phyloP scores from a whole-genome alignment of 345 rosid genomes.

The Brassica juncea region DNA sequence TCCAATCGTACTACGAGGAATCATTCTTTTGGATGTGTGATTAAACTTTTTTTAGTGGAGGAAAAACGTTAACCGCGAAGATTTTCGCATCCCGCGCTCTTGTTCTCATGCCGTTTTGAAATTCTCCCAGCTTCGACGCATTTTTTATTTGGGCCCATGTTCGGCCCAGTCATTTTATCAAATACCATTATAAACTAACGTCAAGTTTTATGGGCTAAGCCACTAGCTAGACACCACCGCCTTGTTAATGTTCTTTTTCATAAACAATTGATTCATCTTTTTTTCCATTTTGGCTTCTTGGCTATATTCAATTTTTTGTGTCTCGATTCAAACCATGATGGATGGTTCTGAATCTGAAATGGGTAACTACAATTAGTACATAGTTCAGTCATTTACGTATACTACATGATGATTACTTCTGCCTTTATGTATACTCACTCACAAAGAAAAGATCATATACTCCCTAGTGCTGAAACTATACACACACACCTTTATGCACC shows the following conservation, averaged over 20 bases:
- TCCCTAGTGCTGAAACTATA: not conserved
- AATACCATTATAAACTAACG: not conserved
- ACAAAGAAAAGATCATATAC: not conserved
- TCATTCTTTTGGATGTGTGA: not conserved
- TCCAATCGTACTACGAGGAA: not conserved
- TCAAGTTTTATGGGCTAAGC: not conserved
- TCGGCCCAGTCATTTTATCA: not conserved
- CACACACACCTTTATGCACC: not conserved
- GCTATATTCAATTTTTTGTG: not conserved
- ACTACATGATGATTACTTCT: not conserved
- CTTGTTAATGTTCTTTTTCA: not conserved
- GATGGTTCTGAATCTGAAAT: not conserved
- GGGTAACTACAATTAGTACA: not conserved
- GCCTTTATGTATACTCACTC: not conserved
- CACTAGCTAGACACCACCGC: not conserved
- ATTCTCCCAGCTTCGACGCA: constrained; percentile 8
- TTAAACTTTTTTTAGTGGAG: constrained; percentile 24
- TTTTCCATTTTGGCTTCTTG: not conserved
- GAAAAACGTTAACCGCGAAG: constrained; percentile 29
- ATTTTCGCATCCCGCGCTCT: constrained; percentile 41
- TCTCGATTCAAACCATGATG: not conserved
- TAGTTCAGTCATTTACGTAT: not conserved
- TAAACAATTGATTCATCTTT: not conserved
- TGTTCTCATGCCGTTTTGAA: constrained; percentile 3
- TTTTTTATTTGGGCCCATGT: constrained; percentile 1